A percentile compares a stretch with the other conserved stretches of the same genome.
Evolutionary conservation across 257 asterid genomes (phyloP).

Genomic region (Cinchona pubescens): DNA sequence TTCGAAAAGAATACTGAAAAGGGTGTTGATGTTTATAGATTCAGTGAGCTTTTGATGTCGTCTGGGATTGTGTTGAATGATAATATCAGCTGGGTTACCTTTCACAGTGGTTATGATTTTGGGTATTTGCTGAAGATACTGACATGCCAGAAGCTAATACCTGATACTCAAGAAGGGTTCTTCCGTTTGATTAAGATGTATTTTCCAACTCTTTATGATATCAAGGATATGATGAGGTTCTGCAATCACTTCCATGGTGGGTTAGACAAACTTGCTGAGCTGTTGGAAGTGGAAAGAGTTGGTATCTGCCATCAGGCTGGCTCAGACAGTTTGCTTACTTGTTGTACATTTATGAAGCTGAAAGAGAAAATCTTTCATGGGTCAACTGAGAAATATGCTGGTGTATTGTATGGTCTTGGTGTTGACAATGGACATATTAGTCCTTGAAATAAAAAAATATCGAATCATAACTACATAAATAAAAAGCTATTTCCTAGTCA

Average conservation of each 20-base stretch:
- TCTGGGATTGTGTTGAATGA: conserved; percentile 42
- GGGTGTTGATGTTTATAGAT: conserved; percentile 31
- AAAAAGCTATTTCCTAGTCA: conserved; percentile 13
- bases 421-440: conserved; percentile 22
- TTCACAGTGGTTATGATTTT: conserved; percentile 34
- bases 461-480: conserved; percentile 12
- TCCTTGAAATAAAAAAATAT: conserved; percentile 12
- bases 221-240: conserved; percentile 39
- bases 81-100: conserved; percentile 31
- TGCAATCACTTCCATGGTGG: conserved; percentile 36
- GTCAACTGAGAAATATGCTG: conserved; percentile 29
- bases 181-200: conserved; percentile 27
- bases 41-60: conserved; percentile 38
- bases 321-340: conserved; percentile 42
- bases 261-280: conserved; percentile 32
- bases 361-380: conserved; percentile 31
- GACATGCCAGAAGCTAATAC: conserved; percentile 33
- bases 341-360: conserved; percentile 36
- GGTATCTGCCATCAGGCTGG: conserved; percentile 47
- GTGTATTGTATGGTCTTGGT: conserved; percentile 39
- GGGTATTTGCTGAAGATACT: conserved; percentile 36
- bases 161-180: conserved; percentile 31
- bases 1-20: conserved; percentile 27
- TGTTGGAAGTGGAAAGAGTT: conserved; percentile 29
- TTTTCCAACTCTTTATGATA: conserved; percentile 34